Base-by-base conservation (phyloP, 805 yeast species). In the Candida broadrunensis region DNA sequence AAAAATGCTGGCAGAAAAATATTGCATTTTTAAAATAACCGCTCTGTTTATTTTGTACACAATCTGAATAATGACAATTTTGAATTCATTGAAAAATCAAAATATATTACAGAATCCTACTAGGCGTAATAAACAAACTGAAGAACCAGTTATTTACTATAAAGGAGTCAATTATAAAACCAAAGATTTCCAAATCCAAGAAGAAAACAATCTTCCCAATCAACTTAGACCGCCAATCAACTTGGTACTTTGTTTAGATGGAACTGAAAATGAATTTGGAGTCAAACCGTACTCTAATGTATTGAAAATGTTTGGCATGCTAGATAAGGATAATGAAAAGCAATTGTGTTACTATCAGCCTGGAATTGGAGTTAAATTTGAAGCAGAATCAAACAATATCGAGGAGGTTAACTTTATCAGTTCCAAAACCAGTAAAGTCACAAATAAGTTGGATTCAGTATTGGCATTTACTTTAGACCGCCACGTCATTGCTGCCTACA, bases 281-380 rank as follows among this genome's bases (percentile, higher is more conserved):
- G 70, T 74, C 0, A 59, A 64, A 18, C 80, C 83, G 0, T 73
- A 72, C 41, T 70, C 84, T 1, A 81, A 79, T 48, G 75, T 77
- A 1, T 55, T 81, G 33, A 77, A 75, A 48, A 44, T 80, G 12
- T 81, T 72, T 53, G 63, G 74, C 32, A 60, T 80, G 59, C 51
- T 81, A 25, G 79, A 75, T 12, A 77, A 73, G 42, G 68, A 67
- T 33, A 56, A 61, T 18, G 52, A 63, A 2, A 36, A 41, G 4
- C 85, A 80, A 48, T 46, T 76, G 29, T 80, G 85, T 50, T 81
- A 81, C 50, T 81, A 81, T 50, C 86, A 81, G 50, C 83, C 87
- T 1, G 88, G 88, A 0, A 72, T 83, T 19, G 88, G 88, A 1
- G 72, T 76, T 9, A 60, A 68, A 3, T 72, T 78, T 45, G 58